Base-by-base conservation (phyloP, 371 early-diverging fungal genomes). In the Actinomortierella wolfii region DNA sequence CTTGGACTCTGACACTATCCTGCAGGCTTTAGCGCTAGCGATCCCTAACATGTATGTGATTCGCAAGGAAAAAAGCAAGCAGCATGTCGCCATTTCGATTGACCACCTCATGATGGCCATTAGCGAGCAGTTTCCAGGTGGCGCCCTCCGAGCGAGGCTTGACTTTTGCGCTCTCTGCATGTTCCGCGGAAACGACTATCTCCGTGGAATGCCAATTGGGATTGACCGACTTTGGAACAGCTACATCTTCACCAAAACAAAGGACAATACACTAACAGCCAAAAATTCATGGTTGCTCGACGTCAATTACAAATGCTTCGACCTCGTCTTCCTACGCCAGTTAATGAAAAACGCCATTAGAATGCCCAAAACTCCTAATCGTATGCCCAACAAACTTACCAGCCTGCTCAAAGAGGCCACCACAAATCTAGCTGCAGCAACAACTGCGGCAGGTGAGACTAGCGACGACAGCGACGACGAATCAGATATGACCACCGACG, bases 121-220 rank as follows among this genome's bases (percentile, higher is more conserved):
- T n/a, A 65, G 68, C 6, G 41, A 41, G 3, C 17, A 44, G 5
- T 76, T 76, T 21, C 76, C 76, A 21, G 66, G 69, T 23, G 62
- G 68, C 21, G 54, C 69, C 2, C 54, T 59, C 40, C 43, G 61
- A n/a, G 53, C 42, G 2, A 54, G 76, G 3, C 51, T 76, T 24
- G 76, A 76, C 28, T 76, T 76, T 51, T 59, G 61, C 23, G 65
- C 69, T 1, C 46, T 76, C 13, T 68, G 69, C 51, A 57, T 76
- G 20, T 59, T 76, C 51, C 56, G 76, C 2, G 76, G 76, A 40
- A 76, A 76, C 48, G 76, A 76, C 41, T 76, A 76, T 45, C 62
- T 76, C 11, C 65, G 61, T 14, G 66, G 59, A 7, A 20, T 68
- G 20, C 26, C 53, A 9, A 48, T 58, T 3, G 60, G 66, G 0